Conservation (phyloP, 176 grass and related monocot genomes). For the Echinochloa phyllopogon region DNA sequence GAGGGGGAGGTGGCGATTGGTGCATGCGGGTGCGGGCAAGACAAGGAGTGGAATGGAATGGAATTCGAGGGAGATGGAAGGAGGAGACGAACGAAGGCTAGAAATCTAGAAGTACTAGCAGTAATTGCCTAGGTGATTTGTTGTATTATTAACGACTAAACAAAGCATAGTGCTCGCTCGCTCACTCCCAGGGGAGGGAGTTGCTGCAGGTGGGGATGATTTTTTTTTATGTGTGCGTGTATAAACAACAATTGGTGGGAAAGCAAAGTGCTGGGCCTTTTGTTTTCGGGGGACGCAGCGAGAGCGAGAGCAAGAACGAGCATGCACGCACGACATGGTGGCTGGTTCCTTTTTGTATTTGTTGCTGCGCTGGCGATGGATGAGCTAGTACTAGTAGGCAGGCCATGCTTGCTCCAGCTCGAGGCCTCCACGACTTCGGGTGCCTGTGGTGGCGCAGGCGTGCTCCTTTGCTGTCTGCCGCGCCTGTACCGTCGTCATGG, state of each 20-base stretch:
- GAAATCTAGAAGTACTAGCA: too few relatives aligned
- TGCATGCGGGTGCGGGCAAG: constrained; percentile 49
- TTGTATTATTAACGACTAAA: too few relatives aligned
- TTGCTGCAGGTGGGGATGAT: neutral
- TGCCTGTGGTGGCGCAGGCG: constrained; percentile 22
- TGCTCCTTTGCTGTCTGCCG: constrained; percentile 13
- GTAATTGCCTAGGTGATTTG: too few relatives aligned
- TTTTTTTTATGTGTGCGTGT: neutral
- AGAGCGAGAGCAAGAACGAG: neutral
- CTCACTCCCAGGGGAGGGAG: neutral
- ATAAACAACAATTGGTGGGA: too few relatives aligned
- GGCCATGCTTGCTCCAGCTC: neutral
- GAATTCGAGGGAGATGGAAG: neutral
- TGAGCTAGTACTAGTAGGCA: too few relatives aligned
- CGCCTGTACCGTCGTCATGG: neutral
- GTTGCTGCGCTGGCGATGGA: neutral
- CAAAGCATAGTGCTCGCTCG: neutral
- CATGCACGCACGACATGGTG: constrained; percentile 53
- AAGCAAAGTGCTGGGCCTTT: constrained; percentile 14
- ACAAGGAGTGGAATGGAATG: constrained; percentile 3
- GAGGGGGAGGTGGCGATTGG: constrained; percentile 5
- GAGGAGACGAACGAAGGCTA: too few relatives aligned
- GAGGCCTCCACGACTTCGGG: constrained; percentile 5
- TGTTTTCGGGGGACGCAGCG: neutral
- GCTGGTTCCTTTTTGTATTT: constrained; percentile 31